Evolutionary conservation across 495 filamentous ascomycete genomes (phyloP).

Genomic region (Podospora pseudoanserina): DNA sequence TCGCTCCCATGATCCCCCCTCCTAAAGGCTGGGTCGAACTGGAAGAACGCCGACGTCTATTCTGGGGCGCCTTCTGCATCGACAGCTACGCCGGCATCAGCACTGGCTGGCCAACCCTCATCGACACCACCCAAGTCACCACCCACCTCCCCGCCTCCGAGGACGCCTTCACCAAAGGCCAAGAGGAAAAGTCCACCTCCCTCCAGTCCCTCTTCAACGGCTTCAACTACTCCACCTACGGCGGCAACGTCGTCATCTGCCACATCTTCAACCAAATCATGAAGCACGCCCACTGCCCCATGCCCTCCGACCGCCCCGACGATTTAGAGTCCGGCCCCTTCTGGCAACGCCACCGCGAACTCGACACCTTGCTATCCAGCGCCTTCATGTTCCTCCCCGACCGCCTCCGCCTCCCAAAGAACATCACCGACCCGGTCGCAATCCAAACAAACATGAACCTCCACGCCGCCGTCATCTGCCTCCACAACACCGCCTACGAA

Average conservation of each 20-base stretch:
- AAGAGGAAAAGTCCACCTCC: constrained; percentile 31
- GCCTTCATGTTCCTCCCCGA: constrained; percentile 48
- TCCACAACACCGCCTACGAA: constrained; percentile 42
- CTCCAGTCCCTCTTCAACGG: constrained; percentile 40
- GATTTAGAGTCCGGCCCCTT: constrained; percentile 39
- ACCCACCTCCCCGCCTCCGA: constrained; percentile 46
- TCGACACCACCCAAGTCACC: constrained; percentile 42
- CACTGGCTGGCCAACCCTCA: constrained; percentile 46
- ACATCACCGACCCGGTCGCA: constrained; percentile 36
- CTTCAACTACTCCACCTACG: constrained; percentile 38
- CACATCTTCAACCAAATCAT: constrained; percentile 41
- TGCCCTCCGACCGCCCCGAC: constrained; percentile 37
- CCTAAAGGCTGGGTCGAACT: constrained; percentile 45
- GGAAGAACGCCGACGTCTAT: constrained; percentile 50
- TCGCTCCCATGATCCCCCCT: constrained; percentile 35
- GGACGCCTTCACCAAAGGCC: constrained; percentile 36
- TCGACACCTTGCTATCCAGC: constrained; percentile 44
- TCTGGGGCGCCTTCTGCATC: constrained; percentile 52
- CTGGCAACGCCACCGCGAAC: constrained; percentile 46
- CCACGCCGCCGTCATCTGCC: constrained; percentile 43
- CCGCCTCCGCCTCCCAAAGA: constrained; percentile 36
- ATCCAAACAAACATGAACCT: constrained; percentile 45
- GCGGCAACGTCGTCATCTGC: constrained; percentile 38
- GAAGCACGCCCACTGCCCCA: constrained; percentile 40
- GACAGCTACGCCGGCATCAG: constrained; percentile 48